Conservation (phyloP, 768 basidiomycete genomes). For the Leccinum imitatum region DNA sequence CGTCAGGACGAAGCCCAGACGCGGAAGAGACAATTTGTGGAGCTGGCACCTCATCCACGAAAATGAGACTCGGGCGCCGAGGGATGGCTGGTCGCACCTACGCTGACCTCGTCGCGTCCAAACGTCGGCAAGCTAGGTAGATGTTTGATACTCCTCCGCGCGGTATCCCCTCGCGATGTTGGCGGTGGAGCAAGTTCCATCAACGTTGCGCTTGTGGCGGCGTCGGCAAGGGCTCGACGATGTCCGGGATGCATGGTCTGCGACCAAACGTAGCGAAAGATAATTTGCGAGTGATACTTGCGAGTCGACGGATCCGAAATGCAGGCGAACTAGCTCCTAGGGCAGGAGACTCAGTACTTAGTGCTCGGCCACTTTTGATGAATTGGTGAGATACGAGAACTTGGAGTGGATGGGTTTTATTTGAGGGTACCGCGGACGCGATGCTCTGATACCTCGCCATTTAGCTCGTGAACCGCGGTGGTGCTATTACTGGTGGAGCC, state of each 20-base stretch:
- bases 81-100: not conserved
- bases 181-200: constrained; percentile 21
- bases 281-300: constrained; percentile 33
- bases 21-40: constrained; percentile 3
- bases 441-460: constrained; percentile 3
- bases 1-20: constrained; percentile 3
- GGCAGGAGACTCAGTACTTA: constrained; percentile 15
- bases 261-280: constrained; percentile 32
- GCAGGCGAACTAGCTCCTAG: constrained; percentile 10
- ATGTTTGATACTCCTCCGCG: constrained; percentile 18
- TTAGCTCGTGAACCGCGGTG: constrained; percentile 12
- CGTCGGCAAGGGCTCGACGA: constrained; percentile 20
- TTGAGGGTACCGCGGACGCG: constrained; percentile 1
- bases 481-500: constrained; percentile 13
- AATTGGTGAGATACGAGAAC: constrained; percentile 14
- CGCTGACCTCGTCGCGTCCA: constrained; percentile 3
- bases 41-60: not conserved
- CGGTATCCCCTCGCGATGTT: constrained; percentile 8
- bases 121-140: constrained; percentile 27
- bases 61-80: constrained; percentile 18
- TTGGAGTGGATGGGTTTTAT: constrained; percentile 22
- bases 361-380: constrained; percentile 22
- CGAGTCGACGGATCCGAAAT: constrained; percentile 21
- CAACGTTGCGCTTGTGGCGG: constrained; percentile 14
- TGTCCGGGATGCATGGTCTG: constrained; percentile 22